phyloP scores from a whole-genome alignment of 371 early-diverging fungal genomes.

The Mortierella sp. region DNA sequence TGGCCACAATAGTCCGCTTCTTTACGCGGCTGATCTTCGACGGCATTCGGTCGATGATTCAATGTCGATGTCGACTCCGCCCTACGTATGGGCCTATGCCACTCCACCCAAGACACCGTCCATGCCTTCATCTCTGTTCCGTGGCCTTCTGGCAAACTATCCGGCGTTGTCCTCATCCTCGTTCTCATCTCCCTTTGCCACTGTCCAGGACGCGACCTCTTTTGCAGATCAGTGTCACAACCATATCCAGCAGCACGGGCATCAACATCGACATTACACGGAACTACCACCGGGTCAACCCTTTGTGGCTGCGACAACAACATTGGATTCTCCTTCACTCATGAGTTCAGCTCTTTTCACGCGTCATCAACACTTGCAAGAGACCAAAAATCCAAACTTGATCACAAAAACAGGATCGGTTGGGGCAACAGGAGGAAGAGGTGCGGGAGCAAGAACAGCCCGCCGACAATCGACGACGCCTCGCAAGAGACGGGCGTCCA shows the following conservation, averaged over 20 bases:
- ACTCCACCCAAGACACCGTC: constrained; percentile 32
- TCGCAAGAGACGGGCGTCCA: constrained; percentile 25
- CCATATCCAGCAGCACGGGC: constrained; percentile 1
- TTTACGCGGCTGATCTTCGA: not conserved
- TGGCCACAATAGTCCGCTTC: not conserved
- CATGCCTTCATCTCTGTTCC: not conserved
- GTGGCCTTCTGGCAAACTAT: not conserved
- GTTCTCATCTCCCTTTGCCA: too few relatives aligned
- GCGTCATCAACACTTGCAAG: not conserved
- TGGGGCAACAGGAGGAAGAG: too few relatives aligned
- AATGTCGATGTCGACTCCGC: not conserved
- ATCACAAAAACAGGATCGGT: too few relatives aligned
- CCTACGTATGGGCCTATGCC: constrained; percentile 9
- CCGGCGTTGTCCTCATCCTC: too few relatives aligned
- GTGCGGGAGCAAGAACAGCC: too few relatives aligned
- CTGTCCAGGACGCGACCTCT: too few relatives aligned
- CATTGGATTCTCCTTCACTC: too few relatives aligned
- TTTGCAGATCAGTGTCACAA: not conserved
- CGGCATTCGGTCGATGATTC: constrained; percentile 17
- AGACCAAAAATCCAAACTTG: too few relatives aligned
- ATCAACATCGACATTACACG: not conserved
- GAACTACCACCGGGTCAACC: constrained; percentile 38
- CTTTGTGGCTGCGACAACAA: constrained; percentile 12
- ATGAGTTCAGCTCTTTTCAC: not conserved
- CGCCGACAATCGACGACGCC: too few relatives aligned